Conservation (phyloP, 2,329 filamentous ascomycete species). For the Penicillium freii region DNA sequence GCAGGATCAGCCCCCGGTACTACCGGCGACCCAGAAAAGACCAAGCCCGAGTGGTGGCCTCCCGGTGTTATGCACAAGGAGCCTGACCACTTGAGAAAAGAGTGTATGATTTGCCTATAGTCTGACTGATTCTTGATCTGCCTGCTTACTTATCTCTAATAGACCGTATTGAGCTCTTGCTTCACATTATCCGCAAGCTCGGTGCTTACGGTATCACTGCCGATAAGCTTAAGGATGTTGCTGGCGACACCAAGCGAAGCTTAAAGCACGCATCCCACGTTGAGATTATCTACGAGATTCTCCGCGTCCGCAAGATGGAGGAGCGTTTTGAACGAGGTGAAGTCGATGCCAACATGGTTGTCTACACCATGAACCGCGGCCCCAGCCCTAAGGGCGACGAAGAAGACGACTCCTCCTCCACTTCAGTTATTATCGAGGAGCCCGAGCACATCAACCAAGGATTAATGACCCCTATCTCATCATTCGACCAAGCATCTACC, state of each 20-base stretch:
- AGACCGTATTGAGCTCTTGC: constrained; percentile 40
- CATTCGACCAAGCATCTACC: constrained; percentile 23
- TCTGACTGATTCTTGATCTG: background rate
- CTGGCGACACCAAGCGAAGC: constrained; percentile 40
- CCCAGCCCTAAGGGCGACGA: constrained; percentile 34
- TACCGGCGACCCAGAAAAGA: constrained; percentile 44
- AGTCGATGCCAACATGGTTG: constrained; percentile 37
- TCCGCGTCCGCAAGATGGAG: constrained; percentile 41
- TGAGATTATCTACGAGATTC: constrained; percentile 43
- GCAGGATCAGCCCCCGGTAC: constrained; percentile 37
- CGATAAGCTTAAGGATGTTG: constrained; percentile 42
- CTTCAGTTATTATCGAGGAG: constrained; percentile 25
- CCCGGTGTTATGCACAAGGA: constrained; percentile 48
- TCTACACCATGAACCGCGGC: constrained; percentile 41
- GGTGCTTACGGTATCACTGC: constrained; percentile 36
- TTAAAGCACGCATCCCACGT: constrained; percentile 37
- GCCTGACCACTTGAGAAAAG: constrained; percentile 49
- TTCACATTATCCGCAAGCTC: constrained; percentile 44
- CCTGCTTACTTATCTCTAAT: constrained; percentile 1
- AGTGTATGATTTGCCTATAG: constrained; percentile 35
- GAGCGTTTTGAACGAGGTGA: constrained; percentile 43
- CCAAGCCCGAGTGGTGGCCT: constrained; percentile 49
- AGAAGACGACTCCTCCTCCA: constrained; percentile 31
- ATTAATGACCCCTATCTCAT: constrained; percentile 27
- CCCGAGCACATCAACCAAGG: constrained; percentile 30